These are phyloP conservation scores for Gnetum montanum DNA, from an alignment of 75 land plant genomes.

Conservation along the genomic window DNA sequence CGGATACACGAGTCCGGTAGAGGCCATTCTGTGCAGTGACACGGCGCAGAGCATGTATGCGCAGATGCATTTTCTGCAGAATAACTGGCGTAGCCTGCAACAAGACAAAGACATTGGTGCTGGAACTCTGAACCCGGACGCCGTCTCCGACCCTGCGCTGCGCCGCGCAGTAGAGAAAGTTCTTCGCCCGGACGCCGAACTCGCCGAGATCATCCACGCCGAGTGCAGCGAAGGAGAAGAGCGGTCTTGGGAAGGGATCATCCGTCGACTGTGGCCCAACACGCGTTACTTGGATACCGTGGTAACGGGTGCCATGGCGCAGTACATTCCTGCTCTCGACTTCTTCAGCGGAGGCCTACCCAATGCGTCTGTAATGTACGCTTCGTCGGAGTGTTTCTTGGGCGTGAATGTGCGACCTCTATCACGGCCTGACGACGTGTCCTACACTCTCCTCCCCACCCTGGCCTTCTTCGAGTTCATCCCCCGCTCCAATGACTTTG, in stretches of 20 bases:
- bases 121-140: constrained; percentile 32
- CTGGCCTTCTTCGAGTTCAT: constrained; percentile 84
- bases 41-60: constrained; percentile 75
- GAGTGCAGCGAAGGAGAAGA: constrained; percentile 39
- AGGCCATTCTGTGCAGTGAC: constrained; percentile 61
- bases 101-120: constrained; percentile 35
- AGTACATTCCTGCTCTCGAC: constrained; percentile 58
- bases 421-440: constrained; percentile 33
- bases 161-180: constrained; percentile 15
- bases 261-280: constrained; percentile 68
- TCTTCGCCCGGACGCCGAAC: constrained; percentile 34
- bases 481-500: constrained; percentile 19
- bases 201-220: constrained; percentile 30
- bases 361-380: constrained; percentile 50
- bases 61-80: constrained; percentile 68
- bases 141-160: constrained; percentile 36
- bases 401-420: constrained; percentile 61
- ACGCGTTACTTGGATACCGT: constrained; percentile 55
- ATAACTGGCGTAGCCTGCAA: constrained; percentile 47
- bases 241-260: constrained; percentile 51
- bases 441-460: constrained; percentile 76
- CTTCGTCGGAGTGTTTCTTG: constrained; percentile 74
- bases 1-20: constrained; percentile 66
- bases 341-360: constrained; percentile 62
- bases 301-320: constrained; percentile 76